These are phyloP conservation scores for Eucalyptus regnans DNA, from an alignment of 345 rosid species.

Conservation along the genomic window DNA sequence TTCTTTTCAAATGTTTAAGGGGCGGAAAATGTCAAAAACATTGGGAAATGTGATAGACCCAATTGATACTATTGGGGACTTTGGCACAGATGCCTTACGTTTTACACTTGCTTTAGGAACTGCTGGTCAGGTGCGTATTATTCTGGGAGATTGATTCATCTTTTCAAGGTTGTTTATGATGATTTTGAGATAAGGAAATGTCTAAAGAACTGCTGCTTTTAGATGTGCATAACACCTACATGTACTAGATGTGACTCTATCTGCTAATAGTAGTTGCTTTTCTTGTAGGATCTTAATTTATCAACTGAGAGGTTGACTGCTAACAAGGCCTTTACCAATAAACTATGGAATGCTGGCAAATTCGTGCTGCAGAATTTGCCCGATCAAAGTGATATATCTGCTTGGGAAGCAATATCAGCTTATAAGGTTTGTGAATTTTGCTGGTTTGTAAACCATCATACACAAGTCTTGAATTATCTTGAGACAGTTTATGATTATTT, in stretches of 20 bases:
- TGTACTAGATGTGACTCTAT: background rate
- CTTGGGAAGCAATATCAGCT: conserved; percentile 62
- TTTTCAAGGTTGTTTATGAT: background rate
- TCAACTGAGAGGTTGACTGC: conserved; percentile 90
- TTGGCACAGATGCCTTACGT: conserved; percentile 92
- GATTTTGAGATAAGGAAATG: background rate
- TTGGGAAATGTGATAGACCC: conserved; percentile 93
- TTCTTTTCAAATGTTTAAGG: conserved; percentile 34
- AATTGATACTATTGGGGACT: conserved; percentile 83
- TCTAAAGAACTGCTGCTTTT: background rate
- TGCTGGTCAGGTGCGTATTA: conserved; percentile 84
- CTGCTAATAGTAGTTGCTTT: conserved; percentile 3
- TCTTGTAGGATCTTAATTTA: conserved; percentile 72
- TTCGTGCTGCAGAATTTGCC: conserved; percentile 86
- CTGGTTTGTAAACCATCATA: background rate
- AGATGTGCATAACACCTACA: background rate
- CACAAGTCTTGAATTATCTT: background rate
- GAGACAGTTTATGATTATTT: background rate
- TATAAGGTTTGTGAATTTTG: conserved; percentile 32
- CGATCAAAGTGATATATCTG: conserved; percentile 42
- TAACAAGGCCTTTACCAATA: conserved; percentile 93
- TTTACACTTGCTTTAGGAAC: conserved; percentile 90
- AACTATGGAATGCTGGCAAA: conserved; percentile 99
- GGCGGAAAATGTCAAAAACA: conserved; percentile 91
- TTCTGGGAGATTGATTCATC: background rate